Evolutionary conservation across 352 stramenopile species (phyloP).

Genomic region (Pythium biforme): DNA sequence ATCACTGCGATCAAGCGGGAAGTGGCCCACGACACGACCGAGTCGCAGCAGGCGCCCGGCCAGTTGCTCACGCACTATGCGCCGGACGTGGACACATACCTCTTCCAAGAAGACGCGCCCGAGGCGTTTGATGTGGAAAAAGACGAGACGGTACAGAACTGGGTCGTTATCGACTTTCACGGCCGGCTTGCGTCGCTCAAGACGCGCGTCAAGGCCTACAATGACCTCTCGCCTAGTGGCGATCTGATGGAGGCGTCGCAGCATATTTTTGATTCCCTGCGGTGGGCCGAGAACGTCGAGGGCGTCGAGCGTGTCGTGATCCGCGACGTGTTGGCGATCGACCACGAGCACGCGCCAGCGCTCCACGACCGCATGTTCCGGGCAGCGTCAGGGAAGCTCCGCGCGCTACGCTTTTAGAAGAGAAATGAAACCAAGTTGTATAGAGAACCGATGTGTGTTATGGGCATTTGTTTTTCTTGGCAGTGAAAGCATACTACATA

Average conservation of each 20-base stretch:
- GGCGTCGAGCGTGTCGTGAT: slow-evolving; percentile 72
- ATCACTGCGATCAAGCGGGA: slow-evolving; percentile 71
- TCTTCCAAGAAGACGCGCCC: slow-evolving; percentile 50
- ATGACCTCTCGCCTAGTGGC: slow-evolving; percentile 72
- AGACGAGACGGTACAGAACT: slow-evolving; percentile 40
- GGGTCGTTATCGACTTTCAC: slow-evolving; percentile 85
- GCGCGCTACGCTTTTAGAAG: slow-evolving; percentile 42
- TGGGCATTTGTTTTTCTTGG: not conserved
- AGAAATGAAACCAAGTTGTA: not conserved
- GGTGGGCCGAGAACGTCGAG: slow-evolving; percentile 78
- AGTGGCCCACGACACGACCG: slow-evolving; percentile 54
- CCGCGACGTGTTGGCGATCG: slow-evolving; percentile 44
- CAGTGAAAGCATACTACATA: too few relatives aligned
- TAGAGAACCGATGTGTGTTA: not conserved
- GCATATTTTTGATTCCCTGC: slow-evolving; percentile 81
- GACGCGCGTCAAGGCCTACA: slow-evolving; percentile 56
- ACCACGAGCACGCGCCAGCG: slow-evolving; percentile 72
- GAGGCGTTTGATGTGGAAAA: slow-evolving; percentile 37
- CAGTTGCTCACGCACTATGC: slow-evolving; percentile 98
- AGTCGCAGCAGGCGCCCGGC: slow-evolving; percentile 90
- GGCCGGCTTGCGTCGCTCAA: slow-evolving; percentile 48
- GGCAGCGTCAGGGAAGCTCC: slow-evolving; percentile 71
- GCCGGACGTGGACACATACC: slow-evolving; percentile 91
- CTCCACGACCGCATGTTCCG: slow-evolving; percentile 85
- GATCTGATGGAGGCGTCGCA: slow-evolving; percentile 71